phyloP scores from a whole-genome alignment of 805 yeast genomes.

The Nakazawaea siamensis region DNA sequence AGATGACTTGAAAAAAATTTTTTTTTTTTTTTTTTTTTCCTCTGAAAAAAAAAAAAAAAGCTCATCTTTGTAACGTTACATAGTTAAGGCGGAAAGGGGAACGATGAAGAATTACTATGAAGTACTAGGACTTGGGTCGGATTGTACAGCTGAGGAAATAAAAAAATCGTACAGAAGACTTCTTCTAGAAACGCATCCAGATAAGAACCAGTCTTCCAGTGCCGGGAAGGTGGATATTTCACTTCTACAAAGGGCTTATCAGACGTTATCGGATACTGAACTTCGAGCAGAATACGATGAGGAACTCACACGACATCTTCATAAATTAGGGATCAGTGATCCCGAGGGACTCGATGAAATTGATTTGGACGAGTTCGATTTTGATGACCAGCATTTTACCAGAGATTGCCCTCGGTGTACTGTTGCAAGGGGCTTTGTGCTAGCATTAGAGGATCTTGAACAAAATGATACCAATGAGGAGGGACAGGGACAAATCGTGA shows the following conservation, averaged over 20 bases:
- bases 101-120: constrained; percentile 37
- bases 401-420: constrained; percentile 66
- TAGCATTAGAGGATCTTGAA: constrained; percentile 56
- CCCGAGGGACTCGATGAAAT: constrained; percentile 66
- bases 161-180: constrained; percentile 56
- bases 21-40: constrained; percentile 2
- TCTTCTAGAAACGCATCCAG: constrained; percentile 71
- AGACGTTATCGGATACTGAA: constrained; percentile 34
- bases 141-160: constrained; percentile 32
- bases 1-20: background rate
- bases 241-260: constrained; percentile 53
- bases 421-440: constrained; percentile 38
- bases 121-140: constrained; percentile 41
- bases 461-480: constrained; percentile 41
- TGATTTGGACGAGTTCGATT: constrained; percentile 54
- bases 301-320: constrained; percentile 24
- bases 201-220: constrained; percentile 33
- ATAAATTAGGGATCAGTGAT: constrained; percentile 29
- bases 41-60: no score
- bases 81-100: no score
- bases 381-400: constrained; percentile 31
- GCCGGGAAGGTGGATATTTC: constrained; percentile 6
- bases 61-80: no score
- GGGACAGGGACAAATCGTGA: constrained; percentile 52
- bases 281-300: constrained; percentile 45